A percentile compares a stretch with the other conserved stretches of the same genome.
These are phyloP conservation scores for Fusarium sp. DNA, from an alignment of 2,329 filamentous ascomycete species.

Conservation along the genomic window DNA sequence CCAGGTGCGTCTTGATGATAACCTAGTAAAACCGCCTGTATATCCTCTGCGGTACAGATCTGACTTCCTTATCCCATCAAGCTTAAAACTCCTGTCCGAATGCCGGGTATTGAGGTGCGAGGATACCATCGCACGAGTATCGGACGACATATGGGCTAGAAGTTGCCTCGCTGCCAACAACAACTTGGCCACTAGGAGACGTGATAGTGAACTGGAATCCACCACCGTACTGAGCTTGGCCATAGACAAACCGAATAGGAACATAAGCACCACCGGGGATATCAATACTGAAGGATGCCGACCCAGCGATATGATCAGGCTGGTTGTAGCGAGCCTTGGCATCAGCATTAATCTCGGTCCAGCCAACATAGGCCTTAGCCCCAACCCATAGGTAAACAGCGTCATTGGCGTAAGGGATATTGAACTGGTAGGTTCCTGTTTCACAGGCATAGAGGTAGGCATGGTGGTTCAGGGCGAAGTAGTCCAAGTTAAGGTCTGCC, in stretches of 20 bases:
- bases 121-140: not conserved
- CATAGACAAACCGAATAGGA: not conserved
- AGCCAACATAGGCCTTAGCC: not conserved
- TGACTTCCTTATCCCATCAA: not conserved
- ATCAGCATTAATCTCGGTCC: not conserved
- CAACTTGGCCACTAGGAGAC: conserved; percentile 1
- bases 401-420: not conserved
- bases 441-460: not conserved
- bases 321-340: not conserved
- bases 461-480: not conserved
- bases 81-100: not conserved
- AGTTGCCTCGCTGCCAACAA: not conserved
- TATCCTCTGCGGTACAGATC: not conserved
- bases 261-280: not conserved
- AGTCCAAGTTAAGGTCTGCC: not conserved
- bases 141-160: conserved; percentile 1
- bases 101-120: not conserved
- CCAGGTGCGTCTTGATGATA: not conserved
- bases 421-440: not conserved
- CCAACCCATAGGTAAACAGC: not conserved
- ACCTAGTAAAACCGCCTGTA: not conserved
- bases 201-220: conserved; percentile 1
- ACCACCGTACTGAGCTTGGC: conserved; percentile 1
- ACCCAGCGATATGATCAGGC: not conserved
- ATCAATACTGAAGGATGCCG: not conserved